Evolutionary conservation across 164 flowering plant species (phyloP).

Genomic region (Santalum album): DNA sequence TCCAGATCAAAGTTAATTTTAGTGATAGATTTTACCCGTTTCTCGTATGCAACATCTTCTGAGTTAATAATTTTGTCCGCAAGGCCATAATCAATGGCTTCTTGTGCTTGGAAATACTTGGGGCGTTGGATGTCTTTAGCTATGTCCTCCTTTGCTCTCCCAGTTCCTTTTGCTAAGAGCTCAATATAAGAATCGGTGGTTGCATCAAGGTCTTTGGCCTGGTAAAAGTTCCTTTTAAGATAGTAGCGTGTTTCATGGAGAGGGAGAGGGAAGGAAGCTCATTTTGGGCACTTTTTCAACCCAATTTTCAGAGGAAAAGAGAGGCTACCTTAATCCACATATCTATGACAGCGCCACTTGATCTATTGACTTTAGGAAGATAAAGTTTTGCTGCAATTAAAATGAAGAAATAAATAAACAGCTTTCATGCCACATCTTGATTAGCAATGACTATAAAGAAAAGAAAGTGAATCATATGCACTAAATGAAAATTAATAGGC

Average conservation of each 20-base stretch:
- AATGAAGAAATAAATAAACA: too few species aligned
- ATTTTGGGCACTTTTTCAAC: too few species aligned
- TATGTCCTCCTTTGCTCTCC: slow-evolving; percentile 70
- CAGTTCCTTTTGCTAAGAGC: slow-evolving; percentile 70
- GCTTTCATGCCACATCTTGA: too few species aligned
- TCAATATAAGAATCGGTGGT: slow-evolving; percentile 62
- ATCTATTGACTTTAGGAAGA: slow-evolving; percentile 59
- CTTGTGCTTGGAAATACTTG: slow-evolving; percentile 53
- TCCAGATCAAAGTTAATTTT: background rate
- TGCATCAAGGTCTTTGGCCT: slow-evolving; percentile 86
- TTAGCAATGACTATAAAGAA: too few species aligned
- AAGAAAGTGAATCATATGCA: too few species aligned
- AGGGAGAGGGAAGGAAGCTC: slow-evolving; percentile 4
- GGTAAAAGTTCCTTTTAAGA: slow-evolving; percentile 6
- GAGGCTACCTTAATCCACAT: slow-evolving; percentile 81
- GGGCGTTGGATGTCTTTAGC: slow-evolving; percentile 51
- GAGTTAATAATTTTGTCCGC: slow-evolving; percentile 70
- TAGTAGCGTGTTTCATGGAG: background rate
- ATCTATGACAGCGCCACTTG: slow-evolving; percentile 69
- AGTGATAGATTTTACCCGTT: slow-evolving; percentile 38
- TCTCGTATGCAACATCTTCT: slow-evolving; percentile 45
- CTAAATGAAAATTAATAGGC: too few species aligned
- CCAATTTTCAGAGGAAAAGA: slow-evolving; percentile 9
- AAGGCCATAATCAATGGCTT: slow-evolving; percentile 81
- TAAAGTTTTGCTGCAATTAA: slow-evolving; percentile 63